Conservation (phyloP, 768 basidiomycete genomes). For the Neoboletus magnificus region DNA sequence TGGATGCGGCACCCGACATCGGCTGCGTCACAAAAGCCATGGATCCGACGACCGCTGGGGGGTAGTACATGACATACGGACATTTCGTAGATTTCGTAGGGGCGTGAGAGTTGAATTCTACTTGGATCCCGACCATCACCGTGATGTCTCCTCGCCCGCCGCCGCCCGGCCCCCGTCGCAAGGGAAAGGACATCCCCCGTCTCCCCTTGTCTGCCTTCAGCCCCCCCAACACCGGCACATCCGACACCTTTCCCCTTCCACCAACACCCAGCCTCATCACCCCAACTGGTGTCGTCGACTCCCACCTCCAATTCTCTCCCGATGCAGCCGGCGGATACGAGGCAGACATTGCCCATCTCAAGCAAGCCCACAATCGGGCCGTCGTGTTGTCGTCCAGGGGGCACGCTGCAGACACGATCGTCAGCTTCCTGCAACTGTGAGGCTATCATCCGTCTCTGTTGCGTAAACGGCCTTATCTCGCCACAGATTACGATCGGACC, state of each 20-base stretch:
- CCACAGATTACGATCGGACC: constrained; percentile 15
- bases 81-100: neutral
- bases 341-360: constrained; percentile 41
- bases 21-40: constrained; percentile 3
- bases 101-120: constrained; percentile 6
- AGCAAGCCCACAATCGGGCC: constrained; percentile 49
- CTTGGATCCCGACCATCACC: neutral
- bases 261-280: constrained; percentile 65
- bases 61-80: neutral
- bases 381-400: constrained; percentile 55
- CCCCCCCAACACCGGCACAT: constrained; percentile 63
- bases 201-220: constrained; percentile 76
- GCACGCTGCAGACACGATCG: constrained; percentile 35
- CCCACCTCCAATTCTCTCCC: constrained; percentile 51
- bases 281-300: constrained; percentile 64
- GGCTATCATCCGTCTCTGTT: neutral
- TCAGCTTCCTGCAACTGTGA: constrained; percentile 43
- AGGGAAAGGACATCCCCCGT: constrained; percentile 62
- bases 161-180: constrained; percentile 45
- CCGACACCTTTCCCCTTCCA: constrained; percentile 64
- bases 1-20: constrained; percentile 25
- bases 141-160: constrained; percentile 9
- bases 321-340: constrained; percentile 20
- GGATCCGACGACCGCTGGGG: constrained; percentile 23
- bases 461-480: neutral